Evolutionary conservation across 352 stramenopile genomes (phyloP).

Genomic region (Globisporangium uncinulatum): DNA sequence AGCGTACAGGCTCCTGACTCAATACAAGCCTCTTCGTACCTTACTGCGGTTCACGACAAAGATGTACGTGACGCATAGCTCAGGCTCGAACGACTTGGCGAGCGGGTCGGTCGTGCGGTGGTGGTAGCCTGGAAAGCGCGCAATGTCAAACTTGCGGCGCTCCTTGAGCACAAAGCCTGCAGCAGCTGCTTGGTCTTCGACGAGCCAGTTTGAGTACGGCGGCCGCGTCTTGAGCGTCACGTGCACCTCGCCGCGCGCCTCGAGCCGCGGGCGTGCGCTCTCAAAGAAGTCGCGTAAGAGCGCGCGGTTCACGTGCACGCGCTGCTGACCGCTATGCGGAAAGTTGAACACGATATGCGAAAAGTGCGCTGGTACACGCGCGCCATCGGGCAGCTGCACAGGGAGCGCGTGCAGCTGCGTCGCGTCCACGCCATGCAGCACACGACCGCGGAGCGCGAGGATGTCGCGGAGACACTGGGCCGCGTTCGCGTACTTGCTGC

Average conservation of each 20-base stretch:
- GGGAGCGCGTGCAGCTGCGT: conserved; percentile 67
- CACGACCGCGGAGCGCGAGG: conserved; percentile 25
- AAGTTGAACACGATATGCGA: conserved; percentile 89
- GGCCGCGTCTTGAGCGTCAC: conserved; percentile 83
- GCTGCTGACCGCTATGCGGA: conserved; percentile 82
- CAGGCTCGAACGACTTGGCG: conserved; percentile 79
- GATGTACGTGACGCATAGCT: conserved; percentile 80
- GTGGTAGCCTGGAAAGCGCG: conserved; percentile 76
- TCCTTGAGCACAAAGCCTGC: conserved; percentile 76
- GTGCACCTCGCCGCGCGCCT: conserved; percentile 59
- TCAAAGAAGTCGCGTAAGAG: conserved; percentile 83
- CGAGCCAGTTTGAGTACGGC: conserved; percentile 85
- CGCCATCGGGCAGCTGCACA: conserved; percentile 14
- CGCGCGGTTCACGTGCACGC: conserved; percentile 83
- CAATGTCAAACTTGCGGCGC: conserved; percentile 63
- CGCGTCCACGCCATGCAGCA: conserved; percentile 78
- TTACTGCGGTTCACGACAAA: conserved; percentile 82
- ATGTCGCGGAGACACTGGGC: conserved; percentile 61
- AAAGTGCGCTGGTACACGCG: conserved; percentile 46
- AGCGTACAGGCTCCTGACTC: too few species aligned
- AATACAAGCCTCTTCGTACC: conserved; percentile 19
- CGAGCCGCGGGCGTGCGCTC: conserved; percentile 60
- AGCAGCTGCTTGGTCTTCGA: conserved; percentile 76
- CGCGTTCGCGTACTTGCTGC: conserved; percentile 76
- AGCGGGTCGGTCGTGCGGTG: conserved; percentile 84